phyloP scores from a whole-genome alignment of 495 filamentous ascomycete genomes.

The Staphylotrichum longicolle region DNA sequence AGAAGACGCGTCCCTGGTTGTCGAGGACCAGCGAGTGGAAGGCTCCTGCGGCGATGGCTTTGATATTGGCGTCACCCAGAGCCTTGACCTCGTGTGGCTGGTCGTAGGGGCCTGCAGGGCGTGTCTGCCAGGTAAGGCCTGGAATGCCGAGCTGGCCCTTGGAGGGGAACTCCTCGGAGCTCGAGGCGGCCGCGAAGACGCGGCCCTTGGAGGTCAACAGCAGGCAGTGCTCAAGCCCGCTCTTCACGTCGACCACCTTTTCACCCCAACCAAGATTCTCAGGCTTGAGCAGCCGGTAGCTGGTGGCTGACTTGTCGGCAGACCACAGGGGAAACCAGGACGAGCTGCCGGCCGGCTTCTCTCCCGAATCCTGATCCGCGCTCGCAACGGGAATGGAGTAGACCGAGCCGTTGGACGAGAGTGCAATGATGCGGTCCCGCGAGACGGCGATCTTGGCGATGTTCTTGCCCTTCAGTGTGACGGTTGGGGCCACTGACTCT shows the following conservation, averaged over 20 bases:
- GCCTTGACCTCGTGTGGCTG: constrained; percentile 63
- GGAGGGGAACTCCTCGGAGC: constrained; percentile 71
- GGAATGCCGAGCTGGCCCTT: constrained; percentile 85
- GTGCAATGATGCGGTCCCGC: constrained; percentile 75
- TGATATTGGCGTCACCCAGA: constrained; percentile 57
- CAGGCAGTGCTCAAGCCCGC: constrained; percentile 80
- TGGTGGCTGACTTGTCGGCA: constrained; percentile 43
- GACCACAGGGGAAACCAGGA: constrained; percentile 77
- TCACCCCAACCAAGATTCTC: constrained; percentile 67
- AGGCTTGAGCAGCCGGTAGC: constrained; percentile 70
- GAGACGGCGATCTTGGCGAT: constrained; percentile 70
- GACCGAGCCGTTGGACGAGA: constrained; percentile 72
- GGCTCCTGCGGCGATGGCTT: constrained; percentile 77
- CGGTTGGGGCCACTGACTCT: constrained; percentile 50
- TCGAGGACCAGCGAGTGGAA: constrained; percentile 80
- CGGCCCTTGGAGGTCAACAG: constrained; percentile 83
- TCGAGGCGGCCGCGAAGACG: constrained; percentile 79
- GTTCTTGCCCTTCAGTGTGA: constrained; percentile 79
- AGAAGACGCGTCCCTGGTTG: constrained; percentile 70
- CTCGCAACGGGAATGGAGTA: constrained; percentile 83
- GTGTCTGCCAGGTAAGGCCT: constrained; percentile 73
- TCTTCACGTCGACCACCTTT: constrained; percentile 66
- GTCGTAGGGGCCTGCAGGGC: constrained; percentile 76
- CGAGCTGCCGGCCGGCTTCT: constrained; percentile 54
- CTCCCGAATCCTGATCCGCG: constrained; percentile 61